Base-by-base conservation (phyloP, 2,329 filamentous ascomycete species). In the Rhynchosporium graminicola region DNA sequence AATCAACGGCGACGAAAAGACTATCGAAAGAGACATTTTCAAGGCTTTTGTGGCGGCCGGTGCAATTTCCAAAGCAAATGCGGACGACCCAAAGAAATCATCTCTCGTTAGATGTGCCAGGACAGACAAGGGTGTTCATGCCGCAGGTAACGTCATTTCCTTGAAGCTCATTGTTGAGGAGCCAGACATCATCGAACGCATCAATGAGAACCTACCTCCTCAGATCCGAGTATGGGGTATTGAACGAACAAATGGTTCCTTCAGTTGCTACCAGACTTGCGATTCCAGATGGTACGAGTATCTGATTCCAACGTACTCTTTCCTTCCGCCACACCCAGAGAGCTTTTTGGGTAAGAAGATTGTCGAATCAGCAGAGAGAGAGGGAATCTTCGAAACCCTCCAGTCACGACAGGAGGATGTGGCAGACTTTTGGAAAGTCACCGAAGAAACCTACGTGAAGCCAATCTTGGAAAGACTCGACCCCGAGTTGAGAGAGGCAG, bases 201-300 rank as follows among this genome's bases (percentile, higher is more conserved):
- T 99, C 83, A 99, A 99, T 77, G 83, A 86, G 42, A 80, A 90
- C 61, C 82, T 99, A 46, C 90, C 89, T 2, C 83, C 88, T 3
- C 95, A 99, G 78, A 99, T 99, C 67, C 87, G 95, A 57, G 84
- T 99, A 2, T 99, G 95, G 95, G 95, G 92, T 3, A 92, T 97
- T 65, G 87, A 96, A 76, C 83, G 92, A 57, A 96, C 94, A 0
- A 94, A 89, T 74, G 94, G 93, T 68, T 86, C 87, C 69, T 99
- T 98, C 80, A 97, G 91, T 76, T 94, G 91, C 77, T 99, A 99
- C 77, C 90, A 96, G 74, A 85, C 91, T 61, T 97, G 94, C 77
- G 95, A 99, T 77, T 97, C 92, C 31, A 84, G 95, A 69, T 96
- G 93, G 82, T 99, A 99, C 77, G 95, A 99, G 78, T 99, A 99